Base-by-base conservation (phyloP, 768 basidiomycete genomes). In the Pisolithus sp. region DNA sequence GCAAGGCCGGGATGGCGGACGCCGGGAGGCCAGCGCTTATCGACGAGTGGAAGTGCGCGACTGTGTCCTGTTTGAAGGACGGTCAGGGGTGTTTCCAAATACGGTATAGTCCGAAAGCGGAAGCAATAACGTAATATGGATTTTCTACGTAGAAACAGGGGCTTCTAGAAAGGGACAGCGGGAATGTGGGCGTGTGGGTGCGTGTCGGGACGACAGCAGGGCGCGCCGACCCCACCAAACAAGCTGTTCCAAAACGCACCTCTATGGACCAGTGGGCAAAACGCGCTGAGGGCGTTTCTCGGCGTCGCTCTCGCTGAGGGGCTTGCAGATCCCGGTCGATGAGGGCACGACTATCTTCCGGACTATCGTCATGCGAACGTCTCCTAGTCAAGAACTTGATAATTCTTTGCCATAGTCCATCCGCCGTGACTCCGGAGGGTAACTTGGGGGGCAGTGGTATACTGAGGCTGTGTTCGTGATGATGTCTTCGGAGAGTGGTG, bases 401-500 rank as follows among this genome's bases (percentile, higher is more conserved):
- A 2, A 66, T 60, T 39, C 58, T 69, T 31, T 79, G 72, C 77
- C 85, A 82, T 3, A 77, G 23, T n/a, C 55, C 75, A 50, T 80
- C 76, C 7, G 75, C 71, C n/a, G 77, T 72, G 15, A 75, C 73
- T 8, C 68, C 74, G 0, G 57, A 55, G 10, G 53, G 65, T 5
- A 73, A 36, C 26, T 70, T 71, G 8, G 76, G 78, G 5, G 73
- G 66, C 8, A 74, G 66, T 24, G 81, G 78, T n/a, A 78, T 72
- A 9, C 69, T 62, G 37, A 79, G 61, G 9, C 63, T 56, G 0
- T 74, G 71, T 18, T 85, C 82, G 0, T 70, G 68, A 20, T 78
- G 75, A 53, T 91, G 89, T 50, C 89, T 66, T 26, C 89, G 71
- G 18, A 92, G 73, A 0, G 85, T 88, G 0, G 89, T 91, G 58